Base-by-base conservation (phyloP, 495 filamentous ascomycete genomes). In the Lasiosphaeria hispida region DNA sequence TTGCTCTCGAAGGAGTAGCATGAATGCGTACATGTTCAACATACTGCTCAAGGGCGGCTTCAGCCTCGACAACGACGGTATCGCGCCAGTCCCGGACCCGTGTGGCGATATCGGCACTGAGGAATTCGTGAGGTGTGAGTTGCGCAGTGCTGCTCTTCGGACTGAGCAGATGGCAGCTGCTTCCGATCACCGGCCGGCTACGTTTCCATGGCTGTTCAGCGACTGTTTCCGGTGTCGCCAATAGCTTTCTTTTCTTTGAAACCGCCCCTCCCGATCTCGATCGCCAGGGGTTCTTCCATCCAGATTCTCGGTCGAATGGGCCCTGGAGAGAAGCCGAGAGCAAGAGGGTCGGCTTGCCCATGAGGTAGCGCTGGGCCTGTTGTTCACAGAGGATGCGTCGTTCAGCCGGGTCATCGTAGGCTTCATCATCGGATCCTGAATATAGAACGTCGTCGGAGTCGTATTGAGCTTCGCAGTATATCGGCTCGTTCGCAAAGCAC, bases 271-370 rank as follows among this genome's bases (percentile, higher is more conserved):
- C 42, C 38, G 63, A 59, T 4, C 61, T 44, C 0, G 66, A 70
- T 9, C 53, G 69, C 87, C 85, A 89, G 0, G 86, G 87, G 60
- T 90, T 90, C 19, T 61, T 58, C 87, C 87, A 90, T 30, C 75
- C 78, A 0, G 75, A 71, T 7, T 68, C 54, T 62, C 59, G 67
- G 13, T 83, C 78, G 48, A 90, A 86, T 0, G 87, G 87, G 0
- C 87, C 87, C 17, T 71, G 76, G 14, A 90, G 69, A 9, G 77
- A 75, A 10, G 87, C 83, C 5, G 86, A 87, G 2, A 85, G 66
- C 14, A 92, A 79, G 53, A 81, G 78, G 1, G 87, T 59, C 2
- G 78, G 76, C 35, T 74, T 73, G 1, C 87, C 86, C 14, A 77
- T 66, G 23, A 88, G 73, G 59, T 85, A 90, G 13, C 80, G 71